phyloP scores from a whole-genome alignment of 768 basidiomycete species.

The Naematelia aurantialba region DNA sequence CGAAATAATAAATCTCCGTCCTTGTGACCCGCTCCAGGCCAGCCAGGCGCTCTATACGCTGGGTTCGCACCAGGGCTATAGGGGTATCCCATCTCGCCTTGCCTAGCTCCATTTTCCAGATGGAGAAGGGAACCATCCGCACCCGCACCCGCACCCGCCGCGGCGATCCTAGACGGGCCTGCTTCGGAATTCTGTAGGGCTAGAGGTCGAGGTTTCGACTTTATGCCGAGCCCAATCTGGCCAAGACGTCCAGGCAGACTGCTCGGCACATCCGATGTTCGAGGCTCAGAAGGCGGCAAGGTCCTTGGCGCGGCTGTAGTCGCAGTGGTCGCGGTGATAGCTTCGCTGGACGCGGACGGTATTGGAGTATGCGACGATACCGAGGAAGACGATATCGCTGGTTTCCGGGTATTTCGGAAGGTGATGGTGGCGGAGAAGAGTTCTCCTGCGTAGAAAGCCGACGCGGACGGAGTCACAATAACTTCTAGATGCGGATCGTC shows the following conservation, averaged over 20 bases:
- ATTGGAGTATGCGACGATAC: background rate
- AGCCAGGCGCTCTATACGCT: slow-evolving; percentile 27
- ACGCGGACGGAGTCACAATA: slow-evolving; percentile 63
- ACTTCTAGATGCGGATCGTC: slow-evolving; percentile 47
- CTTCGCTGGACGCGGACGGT: background rate
- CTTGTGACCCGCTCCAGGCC: slow-evolving; percentile 10
- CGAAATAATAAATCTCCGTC: slow-evolving; percentile 24
- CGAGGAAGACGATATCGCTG: background rate
- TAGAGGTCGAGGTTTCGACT: background rate
- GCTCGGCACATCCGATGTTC: background rate
- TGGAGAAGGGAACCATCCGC: slow-evolving; percentile 8
- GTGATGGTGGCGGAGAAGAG: slow-evolving; percentile 76
- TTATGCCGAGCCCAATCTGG: slow-evolving; percentile 25
- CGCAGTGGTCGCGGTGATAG: background rate
- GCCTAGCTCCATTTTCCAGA: slow-evolving; percentile 4
- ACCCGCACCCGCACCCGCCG: no score
- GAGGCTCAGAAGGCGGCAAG: slow-evolving; percentile 6
- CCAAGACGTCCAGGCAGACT: slow-evolving; percentile 16
- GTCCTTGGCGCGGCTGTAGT: background rate
- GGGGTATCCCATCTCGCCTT: slow-evolving; percentile 8
- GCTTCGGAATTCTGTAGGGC: slow-evolving; percentile 36
- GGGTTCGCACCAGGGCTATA: slow-evolving; percentile 36
- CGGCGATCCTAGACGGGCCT: slow-evolving; percentile 25
- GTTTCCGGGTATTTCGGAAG: slow-evolving; percentile 69
- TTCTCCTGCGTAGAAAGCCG: slow-evolving; percentile 92